Evolutionary conservation across 2,329 filamentous ascomycete genomes (phyloP).

Genomic region (Diplodia seriata): DNA sequence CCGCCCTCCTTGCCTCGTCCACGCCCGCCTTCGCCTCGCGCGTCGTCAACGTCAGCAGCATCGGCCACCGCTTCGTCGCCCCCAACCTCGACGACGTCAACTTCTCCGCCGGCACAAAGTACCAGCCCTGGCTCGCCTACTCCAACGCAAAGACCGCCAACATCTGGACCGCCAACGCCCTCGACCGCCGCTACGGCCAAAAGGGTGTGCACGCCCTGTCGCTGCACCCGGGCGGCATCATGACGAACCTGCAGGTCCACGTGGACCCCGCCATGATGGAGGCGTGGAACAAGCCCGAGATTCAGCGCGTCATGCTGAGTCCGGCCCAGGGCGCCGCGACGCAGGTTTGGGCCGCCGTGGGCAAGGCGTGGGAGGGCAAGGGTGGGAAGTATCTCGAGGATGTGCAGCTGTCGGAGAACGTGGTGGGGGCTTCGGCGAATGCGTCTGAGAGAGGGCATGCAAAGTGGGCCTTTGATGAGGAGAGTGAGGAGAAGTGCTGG

Average conservation of each 20-base stretch:
- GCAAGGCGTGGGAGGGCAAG: constrained; percentile 8
- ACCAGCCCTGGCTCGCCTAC: constrained; percentile 44
- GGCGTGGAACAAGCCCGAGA: constrained; percentile 54
- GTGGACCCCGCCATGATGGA: constrained; percentile 58
- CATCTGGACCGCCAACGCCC: constrained; percentile 38
- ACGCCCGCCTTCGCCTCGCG: constrained; percentile 39
- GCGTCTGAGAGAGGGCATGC: constrained; percentile 29
- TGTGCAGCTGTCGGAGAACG: constrained; percentile 33
- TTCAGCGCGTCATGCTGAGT: constrained; percentile 41
- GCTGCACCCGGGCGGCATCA: constrained; percentile 43
- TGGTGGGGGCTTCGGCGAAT: background rate
- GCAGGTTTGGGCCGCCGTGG: constrained; percentile 51
- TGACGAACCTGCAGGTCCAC: constrained; percentile 52
- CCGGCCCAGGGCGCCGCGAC: constrained; percentile 47
- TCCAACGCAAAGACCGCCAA: constrained; percentile 39
- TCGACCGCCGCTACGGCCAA: constrained; percentile 21
- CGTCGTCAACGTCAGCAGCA: constrained; percentile 42
- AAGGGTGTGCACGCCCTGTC: constrained; percentile 39
- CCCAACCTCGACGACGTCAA: constrained; percentile 52
- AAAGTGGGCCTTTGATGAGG: constrained; percentile 25
- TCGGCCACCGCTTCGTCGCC: constrained; percentile 37
- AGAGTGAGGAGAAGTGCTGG: constrained; percentile 23
- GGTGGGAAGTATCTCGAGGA: constrained; percentile 49
- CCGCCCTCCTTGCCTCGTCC: constrained; percentile 43
- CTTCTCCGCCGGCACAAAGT: constrained; percentile 43